Evolutionary conservation across 306 rosid genomes (phyloP), one percentile per base, ranked within the genome.

Genomic region (Lathyrus oleraceus): DNA sequence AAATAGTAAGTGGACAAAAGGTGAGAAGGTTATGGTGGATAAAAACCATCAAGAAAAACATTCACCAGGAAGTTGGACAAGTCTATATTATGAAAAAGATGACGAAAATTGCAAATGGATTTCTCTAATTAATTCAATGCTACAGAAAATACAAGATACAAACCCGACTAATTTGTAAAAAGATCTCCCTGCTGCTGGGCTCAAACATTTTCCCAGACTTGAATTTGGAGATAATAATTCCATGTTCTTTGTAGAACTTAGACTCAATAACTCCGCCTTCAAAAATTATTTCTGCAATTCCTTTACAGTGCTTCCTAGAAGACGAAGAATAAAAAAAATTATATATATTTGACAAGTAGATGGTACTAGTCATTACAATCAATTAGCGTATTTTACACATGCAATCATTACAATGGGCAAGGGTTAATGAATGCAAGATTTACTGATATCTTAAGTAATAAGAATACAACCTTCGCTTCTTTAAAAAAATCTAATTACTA

Each of bases 251-350:
- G 81, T 78, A 77, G 42, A 93, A 74, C 70, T 81, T 85, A 64
- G 88, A 87, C 74, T 93, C 96, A 47, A 87, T 66, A 67, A 49
- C 68, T 59, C 81, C 85, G 47, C 82, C 91, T 69, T 75, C 81
- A 80, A 93, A 72, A 85, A 78, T 63, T 73, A 90, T 51, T 78
- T 87, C 88, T 21, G 87, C 73, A 69, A 91, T 82, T 84, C 82
- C 86, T 64, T 79, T 79, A 71, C 61, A 74, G 40, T 73, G 59
- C 75, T 80, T 85, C 81, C 97, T 87, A 71, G 11, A 73, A 54
- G 76, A 27, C 52, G 13, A 11, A 12, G 13, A 64, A 44, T 4
- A 53, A 21, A 36, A 10, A 54, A 5, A 60, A 27, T 10, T 13
- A 65, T 9, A 74, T 40, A 43, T 32, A 28, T 32, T 61, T 56